Evolutionary conservation across 73 alveolate genomes (phyloP).

Genomic region (Paramecium pentaurelia): DNA sequence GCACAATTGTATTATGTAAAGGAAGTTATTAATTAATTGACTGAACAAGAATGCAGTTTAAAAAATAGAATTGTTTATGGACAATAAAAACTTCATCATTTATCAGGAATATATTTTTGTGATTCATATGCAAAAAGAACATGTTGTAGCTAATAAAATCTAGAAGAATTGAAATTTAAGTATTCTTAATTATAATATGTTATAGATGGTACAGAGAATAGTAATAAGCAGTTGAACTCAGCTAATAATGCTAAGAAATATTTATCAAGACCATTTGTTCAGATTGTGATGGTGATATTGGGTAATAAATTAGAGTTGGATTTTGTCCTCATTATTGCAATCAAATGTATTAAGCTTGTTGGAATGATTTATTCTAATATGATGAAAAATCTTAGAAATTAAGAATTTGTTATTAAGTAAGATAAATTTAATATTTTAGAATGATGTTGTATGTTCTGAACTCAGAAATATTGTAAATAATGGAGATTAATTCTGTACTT

Average conservation of each 20-base stretch:
- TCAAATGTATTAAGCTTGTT: background rate
- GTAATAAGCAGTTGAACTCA: background rate
- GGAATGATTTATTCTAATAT: background rate
- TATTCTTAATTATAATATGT: background rate
- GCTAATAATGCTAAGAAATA: background rate
- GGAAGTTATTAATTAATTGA: background rate
- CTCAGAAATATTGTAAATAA: background rate
- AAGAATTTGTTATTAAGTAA: constrained; percentile 2
- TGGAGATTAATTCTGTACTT: background rate
- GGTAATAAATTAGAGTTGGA: background rate
- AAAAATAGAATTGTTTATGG: background rate
- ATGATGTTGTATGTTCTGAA: constrained; percentile 34
- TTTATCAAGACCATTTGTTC: background rate
- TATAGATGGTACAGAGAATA: constrained; percentile 28
- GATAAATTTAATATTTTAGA: background rate
- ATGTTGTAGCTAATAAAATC: constrained; percentile 10
- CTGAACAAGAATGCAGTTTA: background rate
- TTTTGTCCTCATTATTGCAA: background rate
- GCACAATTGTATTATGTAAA: background rate
- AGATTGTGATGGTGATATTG: constrained; percentile 49
- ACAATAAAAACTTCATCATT: background rate
- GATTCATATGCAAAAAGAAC: constrained; percentile 23
- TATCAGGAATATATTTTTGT: constrained; percentile 23
- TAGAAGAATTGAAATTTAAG: background rate
- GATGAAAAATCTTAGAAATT: constrained; percentile 30